Base-by-base conservation (phyloP, 768 basidiomycete genomes). In the Gloeostereum incarnatum region DNA sequence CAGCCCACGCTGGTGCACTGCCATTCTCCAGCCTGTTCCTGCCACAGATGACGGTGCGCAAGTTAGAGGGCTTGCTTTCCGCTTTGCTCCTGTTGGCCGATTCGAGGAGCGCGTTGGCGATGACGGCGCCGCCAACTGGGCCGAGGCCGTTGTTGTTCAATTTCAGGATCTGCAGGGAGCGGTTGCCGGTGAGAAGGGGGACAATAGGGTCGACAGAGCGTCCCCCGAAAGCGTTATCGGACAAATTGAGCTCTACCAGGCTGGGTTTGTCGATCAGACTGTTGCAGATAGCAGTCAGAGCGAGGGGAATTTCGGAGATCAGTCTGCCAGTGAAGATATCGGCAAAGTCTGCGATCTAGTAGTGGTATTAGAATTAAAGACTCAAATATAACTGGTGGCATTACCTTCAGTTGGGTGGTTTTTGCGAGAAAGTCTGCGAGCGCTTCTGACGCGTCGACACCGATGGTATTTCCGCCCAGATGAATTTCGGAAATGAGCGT, bases 321-420 rank as follows among this genome's bases (percentile, higher is more conserved):
- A 96, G 73, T 46, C 94, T 87, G 39, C 93, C 89, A 2, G 94
- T 97, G 65, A 99, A 99, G 61, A 99, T 93, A 62, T 97, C 94
- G 21, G 90, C 85, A 47, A 97, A 87, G 65, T 98, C 82, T 48
- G 93, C 94, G 42, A 94, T 65, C 96, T 98, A 55, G 32, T 32
- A 29, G 9, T 31, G 35, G 38, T 27, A 35, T 17, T 23, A 42
- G 35, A n/a, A 41, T 32, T 35, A 20, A 26, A 31, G 34, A 23
- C 11, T 13, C 14, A 3, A 14, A 4, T 19, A 14, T 34, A 10
- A 19, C 14, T 20, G 13, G 4, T 20, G n/a, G 21, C 5, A 55
- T 71, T 44, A 89, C 93, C 72, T 80, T 82, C 35, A 98, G 59
- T 2, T 58, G 61, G 25, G 69, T 63, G 18, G 89, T 76, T 52